phyloP scores from a whole-genome alignment of 371 early-diverging fungal genomes.

The Mucor ambiguus region DNA sequence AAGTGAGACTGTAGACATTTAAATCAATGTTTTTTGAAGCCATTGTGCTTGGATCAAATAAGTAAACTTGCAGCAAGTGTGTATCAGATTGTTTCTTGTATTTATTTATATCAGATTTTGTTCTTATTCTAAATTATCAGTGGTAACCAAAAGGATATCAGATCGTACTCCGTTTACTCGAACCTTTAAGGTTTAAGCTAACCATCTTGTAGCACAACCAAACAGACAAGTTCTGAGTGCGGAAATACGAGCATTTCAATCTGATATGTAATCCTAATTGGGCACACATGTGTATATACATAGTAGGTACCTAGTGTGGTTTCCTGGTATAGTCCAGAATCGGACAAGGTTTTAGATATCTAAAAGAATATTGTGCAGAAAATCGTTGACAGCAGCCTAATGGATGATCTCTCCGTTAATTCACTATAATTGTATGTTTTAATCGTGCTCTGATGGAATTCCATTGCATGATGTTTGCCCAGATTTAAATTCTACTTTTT shows the following conservation, averaged over 20 bases:
- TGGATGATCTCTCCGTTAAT: not conserved
- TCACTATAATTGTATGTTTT: not conserved
- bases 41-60: not conserved
- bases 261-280: constrained; percentile 4
- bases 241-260: constrained; percentile 1
- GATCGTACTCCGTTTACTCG: not conserved
- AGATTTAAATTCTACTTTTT: constrained; percentile 3
- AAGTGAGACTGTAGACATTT: not conserved
- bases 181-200: not conserved
- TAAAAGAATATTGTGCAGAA: not conserved
- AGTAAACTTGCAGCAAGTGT: not conserved
- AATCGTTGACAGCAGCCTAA: not conserved
- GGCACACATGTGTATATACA: not conserved
- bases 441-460: not conserved
- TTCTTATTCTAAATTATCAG: not conserved
- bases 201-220: constrained; percentile 1
- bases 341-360: not conserved
- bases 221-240: not conserved
- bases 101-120: constrained; percentile 1
- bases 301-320: not conserved
- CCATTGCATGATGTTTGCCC: not conserved
- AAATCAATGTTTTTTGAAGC: not conserved
- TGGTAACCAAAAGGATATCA: constrained; percentile 1
- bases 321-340: not conserved
- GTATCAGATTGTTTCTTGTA: not conserved